Percentiles rank a stretch among this genome's conserved stretches.
Conservation (phyloP, 768 basidiomycete genomes). For the Leccinellum luteum region DNA sequence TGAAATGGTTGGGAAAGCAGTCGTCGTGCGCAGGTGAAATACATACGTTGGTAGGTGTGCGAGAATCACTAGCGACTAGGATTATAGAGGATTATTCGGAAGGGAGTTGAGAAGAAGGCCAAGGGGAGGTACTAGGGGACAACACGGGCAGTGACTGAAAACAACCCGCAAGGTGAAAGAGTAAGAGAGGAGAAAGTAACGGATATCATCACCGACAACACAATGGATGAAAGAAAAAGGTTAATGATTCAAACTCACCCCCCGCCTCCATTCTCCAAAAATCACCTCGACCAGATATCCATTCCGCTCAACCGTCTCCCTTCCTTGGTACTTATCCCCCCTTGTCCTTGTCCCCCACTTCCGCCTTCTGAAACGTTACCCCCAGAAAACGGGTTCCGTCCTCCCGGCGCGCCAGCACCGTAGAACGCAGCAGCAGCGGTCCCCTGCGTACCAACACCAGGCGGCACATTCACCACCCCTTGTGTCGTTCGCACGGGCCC, state of each 20-base stretch:
- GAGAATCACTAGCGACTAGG: neutral
- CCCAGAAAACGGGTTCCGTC: conserved; percentile 38
- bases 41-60: neutral
- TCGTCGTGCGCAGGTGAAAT: neutral
- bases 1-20: neutral
- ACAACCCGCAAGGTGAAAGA: neutral
- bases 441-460: conserved; percentile 5
- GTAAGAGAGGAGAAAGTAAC: neutral
- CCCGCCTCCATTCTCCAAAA: too few relatives aligned
- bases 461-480: conserved; percentile 36
- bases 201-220: neutral
- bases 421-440: conserved; percentile 61
- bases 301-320: conserved; percentile 59
- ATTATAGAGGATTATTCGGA: neutral
- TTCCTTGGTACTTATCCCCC: conserved; percentile 48
- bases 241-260: neutral
- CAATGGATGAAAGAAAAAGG: neutral
- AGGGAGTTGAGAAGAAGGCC: neutral
- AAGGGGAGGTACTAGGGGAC: neutral
- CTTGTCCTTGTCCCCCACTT: conserved; percentile 28
- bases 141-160: neutral
- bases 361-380: conserved; percentile 33
- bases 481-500: conserved; percentile 38
- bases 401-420: conserved; percentile 53
- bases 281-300: conserved; percentile 76